Evolutionary conservation across 176 grass and related monocot species (phyloP).

Genomic region (Pharus latifolius): DNA sequence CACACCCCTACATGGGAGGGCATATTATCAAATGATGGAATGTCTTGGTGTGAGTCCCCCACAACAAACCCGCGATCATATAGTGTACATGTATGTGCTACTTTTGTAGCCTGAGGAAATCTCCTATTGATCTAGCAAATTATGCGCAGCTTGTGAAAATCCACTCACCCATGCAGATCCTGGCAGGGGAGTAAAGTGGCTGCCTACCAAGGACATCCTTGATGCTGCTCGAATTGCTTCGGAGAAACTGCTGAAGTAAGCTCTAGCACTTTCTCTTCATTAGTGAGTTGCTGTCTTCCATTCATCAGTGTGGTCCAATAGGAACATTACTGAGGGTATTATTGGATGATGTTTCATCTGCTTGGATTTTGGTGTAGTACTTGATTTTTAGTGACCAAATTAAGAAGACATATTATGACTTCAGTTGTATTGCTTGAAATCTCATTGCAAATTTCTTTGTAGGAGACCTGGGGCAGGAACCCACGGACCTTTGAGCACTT

Average conservation of each 20-base stretch:
- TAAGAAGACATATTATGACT: neutral
- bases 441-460: conserved; percentile 5
- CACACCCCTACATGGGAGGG: conserved; percentile 85
- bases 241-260: conserved; percentile 81
- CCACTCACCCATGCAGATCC: conserved; percentile 89
- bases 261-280: neutral
- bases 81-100: neutral
- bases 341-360: neutral
- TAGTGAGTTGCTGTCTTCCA: neutral
- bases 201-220: conserved; percentile 49
- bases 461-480: conserved; percentile 75
- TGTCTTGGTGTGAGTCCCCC: conserved; percentile 75
- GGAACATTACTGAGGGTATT: neutral
- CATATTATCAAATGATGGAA: conserved; percentile 99
- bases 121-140: neutral
- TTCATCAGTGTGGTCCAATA: neutral
- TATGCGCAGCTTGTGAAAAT: conserved; percentile 82
- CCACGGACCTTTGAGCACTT: conserved; percentile 29
- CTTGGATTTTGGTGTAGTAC: neutral
- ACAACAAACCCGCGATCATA: neutral
- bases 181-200: conserved; percentile 49
- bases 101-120: neutral
- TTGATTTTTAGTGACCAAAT: neutral
- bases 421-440: neutral
- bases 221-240: conserved; percentile 66